Conservation (phyloP, 164 flowering plant genomes). For the Vitis rotundifolia region DNA sequence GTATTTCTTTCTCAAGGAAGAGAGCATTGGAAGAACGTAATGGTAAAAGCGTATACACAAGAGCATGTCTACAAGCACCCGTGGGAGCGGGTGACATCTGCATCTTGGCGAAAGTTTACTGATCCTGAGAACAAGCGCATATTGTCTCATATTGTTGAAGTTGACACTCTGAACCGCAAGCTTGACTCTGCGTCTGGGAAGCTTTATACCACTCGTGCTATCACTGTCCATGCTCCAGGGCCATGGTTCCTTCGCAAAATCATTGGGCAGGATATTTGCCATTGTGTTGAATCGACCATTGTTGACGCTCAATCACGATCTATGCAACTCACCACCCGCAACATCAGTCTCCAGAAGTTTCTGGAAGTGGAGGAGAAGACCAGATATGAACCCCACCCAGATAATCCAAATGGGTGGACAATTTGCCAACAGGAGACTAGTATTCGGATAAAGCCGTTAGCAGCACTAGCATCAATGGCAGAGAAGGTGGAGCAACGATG, state of each 20-base stretch:
- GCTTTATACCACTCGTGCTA: constrained; percentile 80
- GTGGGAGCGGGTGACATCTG: constrained; percentile 93
- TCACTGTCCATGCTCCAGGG: constrained; percentile 90
- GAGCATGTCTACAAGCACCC: constrained; percentile 93
- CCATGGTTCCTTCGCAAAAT: constrained; percentile 86
- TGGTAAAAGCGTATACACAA: constrained; percentile 88
- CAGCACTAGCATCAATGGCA: constrained; percentile 91
- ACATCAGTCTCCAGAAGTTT: constrained; percentile 75
- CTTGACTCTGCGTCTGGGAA: constrained; percentile 69
- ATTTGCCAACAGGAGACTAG: constrained; percentile 81
- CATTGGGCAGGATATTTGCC: constrained; percentile 89
- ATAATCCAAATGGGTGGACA: constrained; percentile 79
- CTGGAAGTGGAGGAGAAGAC: constrained; percentile 88
- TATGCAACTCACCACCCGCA: constrained; percentile 77
- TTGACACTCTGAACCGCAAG: constrained; percentile 74
- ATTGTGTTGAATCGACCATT: constrained; percentile 82
- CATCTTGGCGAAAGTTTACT: constrained; percentile 93
- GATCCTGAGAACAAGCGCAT: constrained; percentile 84
- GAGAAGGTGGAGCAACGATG: constrained; percentile 93
- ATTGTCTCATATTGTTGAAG: constrained; percentile 82
- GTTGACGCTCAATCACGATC: constrained; percentile 67
- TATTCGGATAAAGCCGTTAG: constrained; percentile 75
- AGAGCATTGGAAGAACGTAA: constrained; percentile 15
- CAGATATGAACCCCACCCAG: constrained; percentile 84
- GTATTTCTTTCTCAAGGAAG: neutral